A percentile compares a stretch with the other conserved stretches of the same genome.
Conservation (phyloP, 75 land plant genomes). For the Selaginella tamariscina region DNA sequence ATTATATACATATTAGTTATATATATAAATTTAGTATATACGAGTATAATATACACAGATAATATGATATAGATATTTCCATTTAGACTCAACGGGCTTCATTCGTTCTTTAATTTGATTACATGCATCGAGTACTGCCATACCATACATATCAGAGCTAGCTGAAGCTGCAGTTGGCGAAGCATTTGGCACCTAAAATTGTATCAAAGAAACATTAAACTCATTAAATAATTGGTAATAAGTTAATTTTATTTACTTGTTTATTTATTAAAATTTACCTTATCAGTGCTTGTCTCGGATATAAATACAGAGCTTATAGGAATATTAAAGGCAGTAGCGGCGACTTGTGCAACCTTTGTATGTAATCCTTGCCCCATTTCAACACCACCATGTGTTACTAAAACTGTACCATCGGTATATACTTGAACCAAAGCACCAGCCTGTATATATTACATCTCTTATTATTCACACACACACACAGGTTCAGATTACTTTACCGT, state of each 20-base stretch:
- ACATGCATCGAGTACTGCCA: slow-evolving; percentile 94
- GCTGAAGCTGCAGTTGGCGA: slow-evolving; percentile 99
- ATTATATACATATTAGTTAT: no score
- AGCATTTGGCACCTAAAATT: slow-evolving; percentile 76
- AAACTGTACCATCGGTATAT: slow-evolving; percentile 90
- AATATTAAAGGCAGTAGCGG: slow-evolving; percentile 74
- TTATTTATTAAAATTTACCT: no score
- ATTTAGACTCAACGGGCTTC: slow-evolving; percentile 38
- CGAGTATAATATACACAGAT: no score
- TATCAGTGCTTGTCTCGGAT: slow-evolving; percentile 98
- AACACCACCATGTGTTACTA: slow-evolving; percentile 97
- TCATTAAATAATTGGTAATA: not conserved
- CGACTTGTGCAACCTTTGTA: slow-evolving; percentile 90
- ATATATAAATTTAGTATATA: no score
- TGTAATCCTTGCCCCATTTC: slow-evolving; percentile 99
- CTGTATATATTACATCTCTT: slow-evolving; percentile 24
- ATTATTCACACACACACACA: no score
- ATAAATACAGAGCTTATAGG: slow-evolving; percentile 79
- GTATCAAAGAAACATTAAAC: not conserved
- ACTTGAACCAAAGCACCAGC: slow-evolving; percentile 98
- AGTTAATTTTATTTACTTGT: no score
- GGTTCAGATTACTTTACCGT: not conserved
- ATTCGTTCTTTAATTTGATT: slow-evolving; percentile 85
- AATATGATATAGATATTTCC: slow-evolving; percentile 1
- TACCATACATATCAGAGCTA: slow-evolving; percentile 93